phyloP scores from a whole-genome alignment of 2,329 filamentous ascomycete species.

The Stachybotrys echinatus region DNA sequence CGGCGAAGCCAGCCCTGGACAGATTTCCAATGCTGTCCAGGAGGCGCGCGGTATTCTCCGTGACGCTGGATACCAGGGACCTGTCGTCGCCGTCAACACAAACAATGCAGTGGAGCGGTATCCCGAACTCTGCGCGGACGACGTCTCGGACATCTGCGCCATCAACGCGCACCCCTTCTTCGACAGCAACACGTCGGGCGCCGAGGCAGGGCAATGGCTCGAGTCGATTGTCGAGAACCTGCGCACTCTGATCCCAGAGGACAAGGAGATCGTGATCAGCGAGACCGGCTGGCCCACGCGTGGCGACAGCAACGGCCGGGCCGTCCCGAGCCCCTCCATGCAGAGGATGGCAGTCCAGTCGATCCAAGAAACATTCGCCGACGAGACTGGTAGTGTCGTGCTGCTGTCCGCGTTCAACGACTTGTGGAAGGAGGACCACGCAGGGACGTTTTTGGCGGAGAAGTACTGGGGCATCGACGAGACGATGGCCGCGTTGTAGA shows the following conservation, averaged over 20 bases:
- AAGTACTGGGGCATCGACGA: slow-evolving; percentile 66
- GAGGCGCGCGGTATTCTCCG: slow-evolving; percentile 54
- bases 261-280: slow-evolving; percentile 65
- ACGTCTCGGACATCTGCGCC: slow-evolving; percentile 70
- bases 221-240: slow-evolving; percentile 45
- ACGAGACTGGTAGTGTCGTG: slow-evolving; percentile 49
- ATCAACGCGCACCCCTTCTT: slow-evolving; percentile 85
- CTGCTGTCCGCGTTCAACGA: slow-evolving; percentile 80
- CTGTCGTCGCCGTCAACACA: slow-evolving; percentile 77
- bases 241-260: slow-evolving; percentile 32
- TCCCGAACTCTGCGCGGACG: slow-evolving; percentile 56
- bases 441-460: slow-evolving; percentile 64
- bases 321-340: slow-evolving; percentile 63
- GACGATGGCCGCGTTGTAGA: slow-evolving; percentile 10
- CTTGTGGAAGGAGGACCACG: slow-evolving; percentile 65
- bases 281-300: slow-evolving; percentile 81
- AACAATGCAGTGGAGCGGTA: slow-evolving; percentile 63
- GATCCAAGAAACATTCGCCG: slow-evolving; percentile 54
- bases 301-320: slow-evolving; percentile 59
- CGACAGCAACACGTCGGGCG: slow-evolving; percentile 55
- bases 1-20: slow-evolving; percentile 43
- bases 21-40: slow-evolving; percentile 54
- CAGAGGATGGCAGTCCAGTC: slow-evolving; percentile 62
- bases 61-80: slow-evolving; percentile 61
- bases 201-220: slow-evolving; percentile 63